Base-by-base conservation (phyloP, 495 filamentous ascomycete genomes). In the Penicillium nucicola region DNA sequence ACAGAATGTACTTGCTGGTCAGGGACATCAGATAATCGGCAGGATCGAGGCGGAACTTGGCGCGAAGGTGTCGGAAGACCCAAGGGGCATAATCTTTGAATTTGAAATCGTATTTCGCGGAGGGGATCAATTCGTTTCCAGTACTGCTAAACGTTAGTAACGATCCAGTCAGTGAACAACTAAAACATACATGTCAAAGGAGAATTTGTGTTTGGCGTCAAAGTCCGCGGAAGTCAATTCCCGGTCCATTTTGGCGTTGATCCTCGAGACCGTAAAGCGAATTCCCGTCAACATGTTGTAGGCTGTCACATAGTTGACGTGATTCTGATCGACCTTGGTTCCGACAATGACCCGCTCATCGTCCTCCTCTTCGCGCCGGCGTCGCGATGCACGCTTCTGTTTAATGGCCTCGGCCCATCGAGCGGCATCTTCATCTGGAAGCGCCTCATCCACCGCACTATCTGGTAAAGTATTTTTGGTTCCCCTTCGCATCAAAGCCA, bases 211-310 rank as follows among this genome's bases (percentile, higher is more conserved):
- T 65, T 85, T 87, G 53, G 87, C 86, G 48, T 87, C 77, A 66
- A 99, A 99, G 72, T 99, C 95, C 30, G 83, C 87, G 57, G 92
- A 86, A 12, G 87, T 93, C 55, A 97, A 66, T 40, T 88, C 80
- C 48, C 91, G 84, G 70, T 97, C 89, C 69, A 96, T 81, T 73
- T 99, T 99, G 15, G 95, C 93, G 65, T 99, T 97, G 48, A 93
- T 95, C 50, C 93, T 81, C 49, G 92, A 97, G 5, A 99, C 95
- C 19, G 89, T 87, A 56, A 99, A 97, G 36, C 93, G 90, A 59
- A 99, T 99, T 46, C 93, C 93, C 3, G 93, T 97, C 71, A 99
- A 81, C 93, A 99, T 99, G 70, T 99, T 97, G 70, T 99, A 99
- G 30, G 95, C 92, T 6, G 89, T 97, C 15, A 96, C 90, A 85